Evolutionary conservation across 495 filamentous ascomycete genomes (phyloP).

Genomic region (Xylaria cubensis): DNA sequence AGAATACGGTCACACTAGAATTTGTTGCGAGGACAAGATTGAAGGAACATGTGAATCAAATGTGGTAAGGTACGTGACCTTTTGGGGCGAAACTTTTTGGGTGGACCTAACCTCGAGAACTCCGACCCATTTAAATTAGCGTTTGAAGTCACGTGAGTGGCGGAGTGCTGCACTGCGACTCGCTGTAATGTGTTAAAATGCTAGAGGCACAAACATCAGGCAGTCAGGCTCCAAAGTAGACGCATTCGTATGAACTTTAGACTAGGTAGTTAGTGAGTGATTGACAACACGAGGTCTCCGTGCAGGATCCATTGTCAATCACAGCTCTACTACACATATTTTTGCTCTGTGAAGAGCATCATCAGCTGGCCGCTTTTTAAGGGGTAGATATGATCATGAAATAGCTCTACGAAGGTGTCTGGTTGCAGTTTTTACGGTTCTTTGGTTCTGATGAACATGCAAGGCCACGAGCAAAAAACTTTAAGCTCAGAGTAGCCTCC

Average conservation of each 20-base stretch:
- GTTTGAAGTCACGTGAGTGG: background rate
- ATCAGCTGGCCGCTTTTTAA: no score
- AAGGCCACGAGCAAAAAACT: background rate
- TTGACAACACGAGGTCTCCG: no score
- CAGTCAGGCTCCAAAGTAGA: background rate
- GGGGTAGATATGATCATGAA: background rate
- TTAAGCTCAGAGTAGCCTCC: background rate
- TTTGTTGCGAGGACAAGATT: background rate
- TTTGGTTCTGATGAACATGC: background rate
- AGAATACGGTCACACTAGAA: background rate
- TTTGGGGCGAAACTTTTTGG: conserved; percentile 22
- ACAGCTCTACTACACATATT: no score
- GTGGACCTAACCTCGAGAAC: background rate
- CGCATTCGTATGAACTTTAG: no score
- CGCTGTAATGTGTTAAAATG: background rate
- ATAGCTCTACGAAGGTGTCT: background rate
- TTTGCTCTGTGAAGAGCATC: no score
- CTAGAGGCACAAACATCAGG: background rate
- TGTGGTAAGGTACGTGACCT: conserved; percentile 11
- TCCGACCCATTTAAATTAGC: background rate
- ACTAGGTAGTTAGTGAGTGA: no score
- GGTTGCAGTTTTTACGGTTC: background rate
- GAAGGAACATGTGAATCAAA: conserved; percentile 12
- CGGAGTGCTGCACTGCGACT: background rate
- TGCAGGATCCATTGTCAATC: no score